These are phyloP conservation scores for Mollisia scopiformis DNA, from an alignment of 2,329 filamentous ascomycete genomes.

Conservation along the genomic window DNA sequence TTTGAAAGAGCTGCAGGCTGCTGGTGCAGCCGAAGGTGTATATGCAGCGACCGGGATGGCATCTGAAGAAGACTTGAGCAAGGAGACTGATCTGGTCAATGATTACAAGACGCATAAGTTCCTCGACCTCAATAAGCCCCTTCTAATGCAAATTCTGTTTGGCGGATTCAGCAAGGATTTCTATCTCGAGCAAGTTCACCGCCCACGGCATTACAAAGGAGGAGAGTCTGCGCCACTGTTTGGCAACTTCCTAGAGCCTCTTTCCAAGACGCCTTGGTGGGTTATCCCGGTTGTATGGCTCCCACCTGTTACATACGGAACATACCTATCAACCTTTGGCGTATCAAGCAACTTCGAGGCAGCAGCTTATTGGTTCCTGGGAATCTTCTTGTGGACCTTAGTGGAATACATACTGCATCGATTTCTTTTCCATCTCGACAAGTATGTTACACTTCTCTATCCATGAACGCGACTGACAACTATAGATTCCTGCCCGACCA, in stretches of 20 bases:
- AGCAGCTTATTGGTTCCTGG: conserved; percentile 67
- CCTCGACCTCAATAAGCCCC: conserved; percentile 81
- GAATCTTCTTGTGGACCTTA: conserved; percentile 82
- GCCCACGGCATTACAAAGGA: conserved; percentile 93
- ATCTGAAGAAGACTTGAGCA: conserved; percentile 80
- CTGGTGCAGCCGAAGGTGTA: conserved; percentile 42
- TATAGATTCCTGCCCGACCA: conserved; percentile 86
- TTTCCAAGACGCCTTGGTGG: conserved; percentile 95
- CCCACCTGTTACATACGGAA: conserved; percentile 76
- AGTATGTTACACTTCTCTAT: conserved; percentile 57
- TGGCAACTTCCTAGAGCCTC: conserved; percentile 97
- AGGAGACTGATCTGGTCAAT: conserved; percentile 74
- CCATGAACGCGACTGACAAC: conserved; percentile 32
- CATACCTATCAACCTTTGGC: conserved; percentile 64
- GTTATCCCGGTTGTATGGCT: conserved; percentile 83
- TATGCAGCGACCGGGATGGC: conserved; percentile 81
- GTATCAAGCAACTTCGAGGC: conserved; percentile 53
- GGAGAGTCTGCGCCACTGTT: conserved; percentile 92
- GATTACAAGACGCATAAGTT: conserved; percentile 96
- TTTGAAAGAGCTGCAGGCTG: conserved; percentile 47
- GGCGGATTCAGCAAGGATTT: conserved; percentile 94
- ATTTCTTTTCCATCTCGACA: conserved; percentile 91
- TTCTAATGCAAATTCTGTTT: conserved; percentile 86
- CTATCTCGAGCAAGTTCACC: conserved; percentile 94
- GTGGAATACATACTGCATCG: conserved; percentile 89